Evolutionary conservation across 2,329 filamentous ascomycete genomes (phyloP), one percentile per base, ranked within the genome.

Genomic region (Xylaria sp.): DNA sequence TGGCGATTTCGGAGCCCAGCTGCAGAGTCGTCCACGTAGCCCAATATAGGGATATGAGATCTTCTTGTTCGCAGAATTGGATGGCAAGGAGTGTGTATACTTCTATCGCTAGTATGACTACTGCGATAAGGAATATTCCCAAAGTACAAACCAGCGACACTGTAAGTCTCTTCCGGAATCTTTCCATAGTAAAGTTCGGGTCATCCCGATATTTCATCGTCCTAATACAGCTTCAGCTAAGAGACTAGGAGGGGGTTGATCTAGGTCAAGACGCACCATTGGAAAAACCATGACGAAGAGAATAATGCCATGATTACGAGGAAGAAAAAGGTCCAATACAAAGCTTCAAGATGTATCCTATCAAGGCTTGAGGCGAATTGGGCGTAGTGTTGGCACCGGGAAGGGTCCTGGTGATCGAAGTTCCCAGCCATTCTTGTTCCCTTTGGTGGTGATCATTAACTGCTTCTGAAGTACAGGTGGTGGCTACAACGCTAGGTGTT

Each of bases 11-110:
- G 1, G 85, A 85, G 5, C 86, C 87, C 2, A 88, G 77, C 71
- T 89, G 86, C 5, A 87, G 78, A 81, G 87, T 86, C 25, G 85
- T 86, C 85, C 86, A 89, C 1, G 86, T 87, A 0, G 86, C 84
- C 86, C 86, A 89, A 75, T 87, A 88, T 0, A 89, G 77, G 1
- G 83, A 82, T 77, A 88, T 87, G 62, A 89, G 81, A 70, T 88
- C 84, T 71, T 89, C 87, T 10, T 86, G 86, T 42, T 87, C 85
- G 69, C 87, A 89, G 69, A 87, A 89, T 69, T 89, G 84, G 4
- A 87, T 75, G 0, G 84, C 84, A 63, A 87, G 72, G 20, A 87
- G 81, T 11, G 79, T 77, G 63, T 84, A 89, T 15, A 84, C 84
- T 73, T 89, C 86, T 76, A 89, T 80, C 60, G 87, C 77, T 31